Percentiles rank a stretch among this genome's conserved stretches.
Evolutionary conservation across 371 early-diverging fungal genomes (phyloP).

Genomic region (Mucor sp.): DNA sequence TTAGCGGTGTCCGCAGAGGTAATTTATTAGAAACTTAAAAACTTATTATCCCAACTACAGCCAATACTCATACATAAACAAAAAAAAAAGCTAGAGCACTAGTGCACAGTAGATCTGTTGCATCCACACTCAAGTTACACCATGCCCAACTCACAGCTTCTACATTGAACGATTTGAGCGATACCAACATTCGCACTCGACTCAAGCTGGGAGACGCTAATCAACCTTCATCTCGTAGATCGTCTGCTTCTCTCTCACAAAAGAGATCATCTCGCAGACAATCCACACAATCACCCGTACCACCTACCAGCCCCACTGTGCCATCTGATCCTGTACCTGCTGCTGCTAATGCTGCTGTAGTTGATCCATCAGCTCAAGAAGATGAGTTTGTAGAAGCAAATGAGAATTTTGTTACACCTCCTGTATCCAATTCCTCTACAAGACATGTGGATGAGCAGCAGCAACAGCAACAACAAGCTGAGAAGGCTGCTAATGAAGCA

Average conservation of each 20-base stretch:
- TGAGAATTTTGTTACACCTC: slow-evolving; percentile 25
- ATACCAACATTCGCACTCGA: slow-evolving; percentile 41
- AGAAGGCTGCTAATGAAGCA: not conserved
- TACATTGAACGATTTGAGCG: slow-evolving; percentile 40
- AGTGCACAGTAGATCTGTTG: slow-evolving; percentile 75
- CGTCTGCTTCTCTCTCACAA: slow-evolving; percentile 39
- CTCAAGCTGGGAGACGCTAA: slow-evolving; percentile 43
- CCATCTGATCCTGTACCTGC: slow-evolving; percentile 12
- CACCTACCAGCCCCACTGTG: slow-evolving; percentile 18
- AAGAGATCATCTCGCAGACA: slow-evolving; percentile 36
- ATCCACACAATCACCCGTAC: slow-evolving; percentile 25
- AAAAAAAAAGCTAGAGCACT: slow-evolving; percentile 61
- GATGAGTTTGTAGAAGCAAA: slow-evolving; percentile 42
- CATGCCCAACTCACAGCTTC: slow-evolving; percentile 57
- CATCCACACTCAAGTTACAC: slow-evolving; percentile 54
- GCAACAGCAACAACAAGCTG: not conserved
- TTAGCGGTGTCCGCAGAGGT: slow-evolving; percentile 68
- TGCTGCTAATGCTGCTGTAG: slow-evolving; percentile 23
- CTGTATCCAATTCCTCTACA: not conserved
- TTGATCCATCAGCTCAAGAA: slow-evolving; percentile 18
- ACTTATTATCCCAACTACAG: too few relatives aligned
- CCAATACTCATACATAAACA: not conserved
- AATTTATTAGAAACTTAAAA: too few relatives aligned
- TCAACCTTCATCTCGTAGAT: slow-evolving; percentile 35
- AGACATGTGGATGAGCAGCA: not conserved